A percentile compares a stretch with the other conserved stretches of the same genome.
Conservation (phyloP, 108 stramenopile genomes). For the Cyclostephanos tholiformis region DNA sequence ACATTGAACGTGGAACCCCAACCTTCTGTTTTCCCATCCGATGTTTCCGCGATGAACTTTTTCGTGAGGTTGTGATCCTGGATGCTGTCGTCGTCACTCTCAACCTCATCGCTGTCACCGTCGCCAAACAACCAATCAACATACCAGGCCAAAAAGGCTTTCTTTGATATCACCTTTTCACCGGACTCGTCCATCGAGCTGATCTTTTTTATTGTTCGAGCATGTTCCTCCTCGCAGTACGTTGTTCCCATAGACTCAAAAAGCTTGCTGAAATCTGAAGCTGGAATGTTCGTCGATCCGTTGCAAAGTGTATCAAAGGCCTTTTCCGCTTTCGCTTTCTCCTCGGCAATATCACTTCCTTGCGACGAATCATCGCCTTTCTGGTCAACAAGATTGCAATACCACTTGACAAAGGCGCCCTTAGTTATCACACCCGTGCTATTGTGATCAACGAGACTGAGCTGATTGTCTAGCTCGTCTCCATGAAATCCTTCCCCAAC, state of each 20-base stretch:
- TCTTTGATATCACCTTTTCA: conserved; percentile 39
- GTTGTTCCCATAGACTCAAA: conserved; percentile 84
- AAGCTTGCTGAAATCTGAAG: conserved; percentile 66
- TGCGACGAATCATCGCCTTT: conserved; percentile 51
- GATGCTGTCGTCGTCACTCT: conserved; percentile 16
- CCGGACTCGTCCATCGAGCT: conserved; percentile 21
- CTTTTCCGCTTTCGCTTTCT: conserved; percentile 56
- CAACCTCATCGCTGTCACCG: conserved; percentile 64
- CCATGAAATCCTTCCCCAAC: conserved; percentile 89
- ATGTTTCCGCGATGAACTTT: neutral
- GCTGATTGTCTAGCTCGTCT: conserved; percentile 74
- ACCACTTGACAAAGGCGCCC: conserved; percentile 71
- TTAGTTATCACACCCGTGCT: conserved; percentile 52
- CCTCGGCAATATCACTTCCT: conserved; percentile 68
- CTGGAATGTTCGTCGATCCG: conserved; percentile 37
- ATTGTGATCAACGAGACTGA: conserved; percentile 57
- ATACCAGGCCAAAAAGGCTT: conserved; percentile 84
- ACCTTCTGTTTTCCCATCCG: conserved; percentile 43
- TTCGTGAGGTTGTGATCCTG: conserved; percentile 36
- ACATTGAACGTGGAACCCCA: conserved; percentile 56
- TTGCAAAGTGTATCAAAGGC: conserved; percentile 47
- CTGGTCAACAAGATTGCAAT: conserved; percentile 55
- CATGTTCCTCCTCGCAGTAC: conserved; percentile 88
- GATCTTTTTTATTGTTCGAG: conserved; percentile 63
- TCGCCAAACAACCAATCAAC: conserved; percentile 87